Evolutionary conservation across 331 rosid species (phyloP), one percentile per base, ranked within the genome.

Genomic region (Erythrophleum ivorense): DNA sequence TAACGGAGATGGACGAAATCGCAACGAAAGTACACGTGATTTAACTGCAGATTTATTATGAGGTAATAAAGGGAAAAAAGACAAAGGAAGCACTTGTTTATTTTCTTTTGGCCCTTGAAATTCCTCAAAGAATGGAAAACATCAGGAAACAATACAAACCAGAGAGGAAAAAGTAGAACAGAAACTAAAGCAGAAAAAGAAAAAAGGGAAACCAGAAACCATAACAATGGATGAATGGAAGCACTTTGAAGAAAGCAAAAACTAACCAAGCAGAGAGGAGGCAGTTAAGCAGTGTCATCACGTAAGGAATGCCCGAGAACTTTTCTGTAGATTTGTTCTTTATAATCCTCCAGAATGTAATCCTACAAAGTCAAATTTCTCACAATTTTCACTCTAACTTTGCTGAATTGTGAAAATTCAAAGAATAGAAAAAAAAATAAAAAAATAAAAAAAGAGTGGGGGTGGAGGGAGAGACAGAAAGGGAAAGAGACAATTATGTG

Each of bases 231-330:
- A 21, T 33, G 29, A 5, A 21, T 1, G 29, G 33, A 12, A 15
- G 18, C 18, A 60, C 6, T 29, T 31, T 29, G 67, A 60, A 60
- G 40, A 60, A 15, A 29, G 54, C 4, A 62, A 21, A 21, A 13
- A 40, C 31, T 34, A 63, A 92, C 97, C 98, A 95, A 58, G 97
- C 87, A 2, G 97, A 90, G 62, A 95, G 95, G 50, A 95, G 98
- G 81, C 98, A 93, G 82, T 95, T 93, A 64, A 95, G 95, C 29
- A 89, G 55, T 46, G 98, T 90, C 98, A 93, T 95, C 14, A 80
- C 89, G 78, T 93, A 95, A 19, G 98, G 99, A 83, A 95, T 66
- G 57, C 98, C 96, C 0, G 99, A 95, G 80, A 95, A 95, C 7
- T 90, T 65, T 78, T 95, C 94, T 24, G 98, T 93, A 71, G 88